Evolutionary conservation across 345 rosid species (phyloP).

Genomic region (Moricandia moricandioides): DNA sequence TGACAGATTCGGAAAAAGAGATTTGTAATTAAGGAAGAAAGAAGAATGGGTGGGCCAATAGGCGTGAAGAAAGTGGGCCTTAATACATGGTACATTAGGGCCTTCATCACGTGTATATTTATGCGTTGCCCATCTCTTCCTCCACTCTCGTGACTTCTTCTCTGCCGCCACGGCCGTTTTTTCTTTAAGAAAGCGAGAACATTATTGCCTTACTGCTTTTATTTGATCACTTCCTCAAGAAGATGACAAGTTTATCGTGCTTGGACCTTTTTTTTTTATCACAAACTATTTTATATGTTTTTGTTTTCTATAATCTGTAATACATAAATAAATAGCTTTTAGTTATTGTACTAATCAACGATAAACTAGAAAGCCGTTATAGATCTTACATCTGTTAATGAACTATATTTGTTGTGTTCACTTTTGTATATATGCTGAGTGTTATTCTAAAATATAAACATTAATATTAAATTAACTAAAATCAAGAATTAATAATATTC

Average conservation of each 20-base stretch:
- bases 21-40: not conserved
- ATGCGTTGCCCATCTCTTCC: constrained; percentile 9
- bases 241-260: not conserved
- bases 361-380: not conserved
- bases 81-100: constrained; percentile 6
- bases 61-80: constrained; percentile 30
- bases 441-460: no score
- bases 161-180: constrained; percentile 16
- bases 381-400: not conserved
- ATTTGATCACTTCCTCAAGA: not conserved
- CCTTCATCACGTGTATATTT: constrained; percentile 23
- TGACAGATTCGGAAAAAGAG: constrained; percentile 13
- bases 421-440: not conserved
- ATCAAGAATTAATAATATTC: not conserved
- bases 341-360: no score
- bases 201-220: not conserved
- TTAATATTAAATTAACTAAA: no score
- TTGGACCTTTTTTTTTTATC: not conserved
- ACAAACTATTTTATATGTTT: not conserved
- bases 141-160: constrained; percentile 26
- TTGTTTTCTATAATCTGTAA: not conserved
- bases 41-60: constrained; percentile 20
- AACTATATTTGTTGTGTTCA: not conserved
- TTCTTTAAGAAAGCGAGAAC: not conserved
- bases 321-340: not conserved